Conservation (phyloP, 352 stramenopile genomes). For the Stramenopiles sp. region DNA sequence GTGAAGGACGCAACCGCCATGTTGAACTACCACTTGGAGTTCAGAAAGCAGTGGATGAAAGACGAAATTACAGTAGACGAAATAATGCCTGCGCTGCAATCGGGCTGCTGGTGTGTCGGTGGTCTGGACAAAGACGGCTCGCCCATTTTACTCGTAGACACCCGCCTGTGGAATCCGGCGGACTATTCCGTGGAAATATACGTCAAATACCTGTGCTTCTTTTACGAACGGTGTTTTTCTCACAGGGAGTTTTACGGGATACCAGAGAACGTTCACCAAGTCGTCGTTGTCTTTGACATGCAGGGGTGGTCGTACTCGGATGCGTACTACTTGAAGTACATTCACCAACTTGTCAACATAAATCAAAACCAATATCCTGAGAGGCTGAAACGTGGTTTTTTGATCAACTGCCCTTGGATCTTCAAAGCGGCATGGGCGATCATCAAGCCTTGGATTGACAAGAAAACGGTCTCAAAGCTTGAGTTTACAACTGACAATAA, state of each 20-base stretch:
- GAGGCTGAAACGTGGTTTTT: not conserved
- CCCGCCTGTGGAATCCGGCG: not conserved
- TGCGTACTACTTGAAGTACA: not conserved
- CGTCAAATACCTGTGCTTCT: not conserved
- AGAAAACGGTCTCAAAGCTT: not conserved
- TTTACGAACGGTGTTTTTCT: not conserved
- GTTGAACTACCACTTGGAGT: not conserved
- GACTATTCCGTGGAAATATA: not conserved
- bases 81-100: not conserved
- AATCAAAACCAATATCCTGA: constrained; percentile 8
- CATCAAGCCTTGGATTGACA: not conserved
- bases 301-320: not conserved
- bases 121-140: not conserved
- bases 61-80: not conserved
- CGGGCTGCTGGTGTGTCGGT: not conserved
- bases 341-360: not conserved
- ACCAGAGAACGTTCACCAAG: not conserved
- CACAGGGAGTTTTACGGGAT: not conserved
- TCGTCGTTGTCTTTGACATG: not conserved
- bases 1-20: not conserved
- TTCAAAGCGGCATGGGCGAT: not conserved
- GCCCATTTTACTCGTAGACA: not conserved
- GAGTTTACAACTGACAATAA: not conserved
- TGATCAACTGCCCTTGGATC: not conserved
- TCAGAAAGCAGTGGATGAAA: not conserved